These are phyloP conservation scores for Phytophthora chlamydospora DNA, from an alignment of 352 stramenopile genomes.

Conservation along the genomic window DNA sequence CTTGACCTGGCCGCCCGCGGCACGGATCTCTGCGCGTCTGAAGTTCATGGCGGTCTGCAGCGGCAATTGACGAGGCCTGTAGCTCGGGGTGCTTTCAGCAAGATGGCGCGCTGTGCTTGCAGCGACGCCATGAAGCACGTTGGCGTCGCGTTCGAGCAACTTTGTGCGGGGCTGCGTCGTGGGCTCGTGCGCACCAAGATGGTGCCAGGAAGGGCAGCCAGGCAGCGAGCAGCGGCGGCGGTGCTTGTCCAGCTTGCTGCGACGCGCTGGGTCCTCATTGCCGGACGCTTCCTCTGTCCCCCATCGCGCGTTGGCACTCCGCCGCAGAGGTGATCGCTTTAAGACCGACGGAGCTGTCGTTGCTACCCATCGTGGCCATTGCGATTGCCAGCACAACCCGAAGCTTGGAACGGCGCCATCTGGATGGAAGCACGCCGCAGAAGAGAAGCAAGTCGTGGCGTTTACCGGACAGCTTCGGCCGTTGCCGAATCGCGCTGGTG, in stretches of 20 bases:
- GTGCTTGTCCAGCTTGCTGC: constrained; percentile 20
- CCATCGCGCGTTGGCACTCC: constrained; percentile 4
- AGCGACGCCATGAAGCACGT: constrained; percentile 26
- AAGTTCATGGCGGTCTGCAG: constrained; percentile 1
- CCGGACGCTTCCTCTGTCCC: constrained; percentile 18
- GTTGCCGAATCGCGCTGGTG: constrained; percentile 24
- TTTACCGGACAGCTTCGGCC: constrained; percentile 5
- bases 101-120: constrained; percentile 16
- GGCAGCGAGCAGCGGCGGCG: constrained; percentile 3
- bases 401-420: constrained; percentile 18
- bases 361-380: no score
- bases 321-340: no score
- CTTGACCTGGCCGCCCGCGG: no score
- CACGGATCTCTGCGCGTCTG: constrained; percentile 14
- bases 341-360: no score
- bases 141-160: constrained; percentile 29
- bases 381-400: no score
- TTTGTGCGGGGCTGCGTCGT: constrained; percentile 13
- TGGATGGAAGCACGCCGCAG: constrained; percentile 19
- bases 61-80: constrained; percentile 3
- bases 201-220: constrained; percentile 11
- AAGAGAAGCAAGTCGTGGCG: constrained; percentile 12
- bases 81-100: constrained; percentile 11
- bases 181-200: constrained; percentile 28
- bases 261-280: constrained; percentile 16